phyloP scores from a whole-genome alignment of 345 rosid genomes.

The Salix suchowensis region DNA sequence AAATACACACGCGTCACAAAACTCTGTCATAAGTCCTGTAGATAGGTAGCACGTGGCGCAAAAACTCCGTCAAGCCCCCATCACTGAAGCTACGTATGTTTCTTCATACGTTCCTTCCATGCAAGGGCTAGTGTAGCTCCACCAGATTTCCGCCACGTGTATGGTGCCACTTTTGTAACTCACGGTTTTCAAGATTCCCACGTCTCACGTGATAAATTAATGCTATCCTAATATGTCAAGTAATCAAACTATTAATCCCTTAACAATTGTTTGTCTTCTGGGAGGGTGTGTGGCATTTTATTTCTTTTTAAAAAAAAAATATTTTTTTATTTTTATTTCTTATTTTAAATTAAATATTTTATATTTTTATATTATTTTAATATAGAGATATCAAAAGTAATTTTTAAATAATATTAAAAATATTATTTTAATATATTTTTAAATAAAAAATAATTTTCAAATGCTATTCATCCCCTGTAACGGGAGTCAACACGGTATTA shows the following conservation, averaged over 20 bases:
- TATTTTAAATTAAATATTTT: no score
- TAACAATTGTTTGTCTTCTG: not conserved
- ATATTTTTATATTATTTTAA: no score
- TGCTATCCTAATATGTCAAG: not conserved
- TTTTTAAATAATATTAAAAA: no score
- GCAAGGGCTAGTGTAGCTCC: slow-evolving; percentile 21
- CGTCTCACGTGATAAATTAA: slow-evolving; percentile 39
- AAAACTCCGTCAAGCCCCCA: not conserved
- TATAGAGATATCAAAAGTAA: no score
- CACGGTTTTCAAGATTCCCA: slow-evolving; percentile 25
- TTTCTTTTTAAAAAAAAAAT: no score
- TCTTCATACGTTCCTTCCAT: slow-evolving; percentile 26
- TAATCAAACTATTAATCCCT: not conserved
- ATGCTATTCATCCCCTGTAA: no score
- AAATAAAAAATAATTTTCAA: no score
- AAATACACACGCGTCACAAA: slow-evolving; percentile 24
- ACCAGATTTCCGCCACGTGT: slow-evolving; percentile 34
- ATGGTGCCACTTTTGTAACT: not conserved
- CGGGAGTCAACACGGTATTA: not conserved
- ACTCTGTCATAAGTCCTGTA: not conserved
- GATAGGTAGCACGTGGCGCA: slow-evolving; percentile 20
- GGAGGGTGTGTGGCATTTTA: no score
- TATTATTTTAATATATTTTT: no score
- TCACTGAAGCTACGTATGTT: slow-evolving; percentile 13
- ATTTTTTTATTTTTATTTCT: no score